phyloP scores from a whole-genome alignment of 2,329 filamentous ascomycete species.

The Exophiala spinifera region DNA sequence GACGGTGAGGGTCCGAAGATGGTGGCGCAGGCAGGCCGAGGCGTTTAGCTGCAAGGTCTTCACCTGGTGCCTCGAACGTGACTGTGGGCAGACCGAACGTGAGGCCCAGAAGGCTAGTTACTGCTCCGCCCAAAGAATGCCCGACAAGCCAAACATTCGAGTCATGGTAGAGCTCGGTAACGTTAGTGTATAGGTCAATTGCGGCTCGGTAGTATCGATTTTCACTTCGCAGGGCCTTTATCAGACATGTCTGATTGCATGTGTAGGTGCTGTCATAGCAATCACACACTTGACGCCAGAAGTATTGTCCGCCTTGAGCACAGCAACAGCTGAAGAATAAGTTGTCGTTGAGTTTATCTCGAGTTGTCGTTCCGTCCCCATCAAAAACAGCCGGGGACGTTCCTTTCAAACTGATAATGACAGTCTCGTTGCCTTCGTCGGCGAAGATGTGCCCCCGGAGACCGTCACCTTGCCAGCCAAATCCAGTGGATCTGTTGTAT shows the following conservation, averaged over 20 bases:
- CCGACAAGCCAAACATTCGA: slow-evolving; percentile 86
- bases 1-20: slow-evolving; percentile 65
- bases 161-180: slow-evolving; percentile 80
- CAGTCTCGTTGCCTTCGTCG: slow-evolving; percentile 77
- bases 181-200: slow-evolving; percentile 85
- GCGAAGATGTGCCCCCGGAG: slow-evolving; percentile 89
- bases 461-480: slow-evolving; percentile 89
- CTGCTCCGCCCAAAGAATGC: slow-evolving; percentile 86
- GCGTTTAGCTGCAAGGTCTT: slow-evolving; percentile 79
- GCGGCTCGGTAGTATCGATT: slow-evolving; percentile 89
- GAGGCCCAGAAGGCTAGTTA: slow-evolving; percentile 81
- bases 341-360: slow-evolving; percentile 97
- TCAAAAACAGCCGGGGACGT: slow-evolving; percentile 89
- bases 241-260: slow-evolving; percentile 89
- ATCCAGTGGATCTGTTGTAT: slow-evolving; percentile 83
- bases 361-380: slow-evolving; percentile 93
- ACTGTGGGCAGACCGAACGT: slow-evolving; percentile 90
- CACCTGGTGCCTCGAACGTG: slow-evolving; percentile 89
- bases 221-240: slow-evolving; percentile 70
- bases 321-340: slow-evolving; percentile 98
- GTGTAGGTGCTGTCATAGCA: slow-evolving; percentile 83
- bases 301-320: slow-evolving; percentile 83
- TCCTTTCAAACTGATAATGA: slow-evolving; percentile 90
- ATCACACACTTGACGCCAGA: slow-evolving; percentile 90
- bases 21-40: slow-evolving; percentile 84